Evolutionary conservation across 345 rosid species (phyloP), one percentile per base, ranked within the genome.

Genomic region (Abelmoschus esculentus): DNA sequence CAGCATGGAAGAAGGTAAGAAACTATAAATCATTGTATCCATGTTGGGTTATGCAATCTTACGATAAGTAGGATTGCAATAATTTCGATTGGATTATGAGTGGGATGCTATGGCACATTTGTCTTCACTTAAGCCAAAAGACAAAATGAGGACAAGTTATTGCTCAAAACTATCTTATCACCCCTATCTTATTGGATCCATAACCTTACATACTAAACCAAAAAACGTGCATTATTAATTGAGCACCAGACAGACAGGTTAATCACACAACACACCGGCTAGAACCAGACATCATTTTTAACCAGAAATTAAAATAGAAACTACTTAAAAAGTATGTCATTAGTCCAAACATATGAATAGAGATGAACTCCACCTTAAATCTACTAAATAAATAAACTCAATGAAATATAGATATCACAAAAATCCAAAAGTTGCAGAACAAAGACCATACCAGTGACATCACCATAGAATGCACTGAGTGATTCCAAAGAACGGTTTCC

Each of bases 401-500:
- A 66, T 15, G 28, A 14, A 2, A 46, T n/a, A 61, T 3, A 8
- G 26, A 50, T 15, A 63, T 65, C 12, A 17, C 6, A 54, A 62
- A 61, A 54, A 8, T 19, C 13, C 36, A 56, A 40, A 56, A 56
- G 40, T 5, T 11, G 54, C 34, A 10, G 17, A 70, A 32, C 42
- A 65, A 42, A 74, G 28, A 66, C 32, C 82, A 74, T 83, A 91
- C 99, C 92, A 7, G 93, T 83, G 65, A 91, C 82, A 70, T 79
- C 91, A 40, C 73, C 60, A 70, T 95, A 95, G 80, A 90, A 91
- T 63, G 89, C 74, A 72, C 80, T 80, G 57, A 95, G 89, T 75
- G 96, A 90, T 77, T 82, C 83, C 49, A 91, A 87, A 63, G 83
- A 76, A 56, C 99, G 82, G 14, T 86, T 77, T 38, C 96, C 99